These are phyloP conservation scores for Xylaria intraflava DNA, from an alignment of 495 filamentous ascomycete genomes.

Conservation along the genomic window DNA sequence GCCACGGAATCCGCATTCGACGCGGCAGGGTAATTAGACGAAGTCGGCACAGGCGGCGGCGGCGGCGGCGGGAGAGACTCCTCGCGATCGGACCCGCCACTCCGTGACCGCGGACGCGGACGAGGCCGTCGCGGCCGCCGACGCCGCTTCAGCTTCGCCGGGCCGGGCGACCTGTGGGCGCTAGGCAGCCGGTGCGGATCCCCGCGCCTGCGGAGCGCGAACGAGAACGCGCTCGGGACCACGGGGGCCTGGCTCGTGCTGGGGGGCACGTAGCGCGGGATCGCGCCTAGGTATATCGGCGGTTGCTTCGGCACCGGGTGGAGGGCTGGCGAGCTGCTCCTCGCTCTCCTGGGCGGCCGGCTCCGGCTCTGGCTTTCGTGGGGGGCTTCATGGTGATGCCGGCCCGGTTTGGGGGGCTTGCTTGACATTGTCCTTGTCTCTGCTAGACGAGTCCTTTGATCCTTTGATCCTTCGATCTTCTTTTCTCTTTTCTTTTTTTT, in stretches of 20 bases:
- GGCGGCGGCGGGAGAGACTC: constrained; percentile 1
- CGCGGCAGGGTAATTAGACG: neutral
- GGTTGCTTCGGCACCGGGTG: neutral
- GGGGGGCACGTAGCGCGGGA: constrained; percentile 4
- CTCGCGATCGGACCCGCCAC: neutral
- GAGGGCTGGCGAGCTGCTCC: neutral
- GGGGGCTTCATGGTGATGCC: neutral
- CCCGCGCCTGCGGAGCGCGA: neutral
- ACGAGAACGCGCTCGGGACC: neutral
- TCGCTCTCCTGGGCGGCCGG: neutral
- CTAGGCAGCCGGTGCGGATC: neutral
- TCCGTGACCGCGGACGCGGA: neutral
- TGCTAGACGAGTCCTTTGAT: no score
- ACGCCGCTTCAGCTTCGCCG: neutral
- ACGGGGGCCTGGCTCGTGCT: neutral
- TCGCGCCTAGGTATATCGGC: neutral
- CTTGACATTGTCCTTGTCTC: constrained; percentile 5
- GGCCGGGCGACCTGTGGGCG: neutral
- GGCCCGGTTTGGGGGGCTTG: neutral
- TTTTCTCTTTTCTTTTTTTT: no score
- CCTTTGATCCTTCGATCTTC: no score
- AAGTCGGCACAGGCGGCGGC: neutral
- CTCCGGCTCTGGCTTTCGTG: neutral
- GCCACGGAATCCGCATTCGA: constrained; percentile 1
- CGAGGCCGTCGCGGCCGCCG: constrained; percentile 4